Percentiles rank a stretch among this genome's conserved stretches.
Conservation (phyloP, 176 grass and related monocot genomes). For the Olyra latifolia region DNA sequence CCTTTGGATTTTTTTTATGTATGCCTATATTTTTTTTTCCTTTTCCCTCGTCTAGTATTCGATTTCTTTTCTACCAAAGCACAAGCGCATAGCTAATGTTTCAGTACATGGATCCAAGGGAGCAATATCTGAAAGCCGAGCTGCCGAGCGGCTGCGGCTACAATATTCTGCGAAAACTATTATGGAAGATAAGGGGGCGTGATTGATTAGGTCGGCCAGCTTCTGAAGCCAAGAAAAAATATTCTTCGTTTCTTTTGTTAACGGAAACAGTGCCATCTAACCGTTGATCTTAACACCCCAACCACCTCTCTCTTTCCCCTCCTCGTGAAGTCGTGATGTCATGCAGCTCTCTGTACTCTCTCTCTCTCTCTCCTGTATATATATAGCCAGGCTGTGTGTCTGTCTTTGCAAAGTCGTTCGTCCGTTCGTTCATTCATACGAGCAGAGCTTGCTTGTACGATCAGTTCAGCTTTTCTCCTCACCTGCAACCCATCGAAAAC, state of each 20-base stretch:
- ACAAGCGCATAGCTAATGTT: too few relatives aligned
- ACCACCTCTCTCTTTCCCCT: constrained; percentile 30
- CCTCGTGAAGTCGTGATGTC: constrained; percentile 26
- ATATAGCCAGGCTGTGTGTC: constrained; percentile 38
- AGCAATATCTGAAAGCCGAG: constrained; percentile 9
- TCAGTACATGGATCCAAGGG: not conserved
- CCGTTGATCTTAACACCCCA: constrained; percentile 54
- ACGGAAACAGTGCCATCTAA: constrained; percentile 39
- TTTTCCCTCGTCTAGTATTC: too few relatives aligned
- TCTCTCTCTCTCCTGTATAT: not conserved
- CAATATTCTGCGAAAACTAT: not conserved
- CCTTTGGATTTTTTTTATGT: too few relatives aligned
- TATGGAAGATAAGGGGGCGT: not conserved
- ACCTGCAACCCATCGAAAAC: constrained; percentile 2
- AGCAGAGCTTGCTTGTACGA: constrained; percentile 26
- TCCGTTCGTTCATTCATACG: constrained; percentile 38
- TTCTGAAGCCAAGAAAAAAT: constrained; percentile 25
- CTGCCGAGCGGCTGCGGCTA: not conserved
- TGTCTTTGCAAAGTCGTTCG: constrained; percentile 39
- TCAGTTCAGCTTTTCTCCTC: constrained; percentile 9
- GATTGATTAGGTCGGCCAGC: constrained; percentile 22
- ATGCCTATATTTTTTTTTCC: too few relatives aligned
- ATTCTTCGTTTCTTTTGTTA: constrained; percentile 26
- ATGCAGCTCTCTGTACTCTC: constrained; percentile 10
- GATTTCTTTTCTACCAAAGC: too few relatives aligned